Evolutionary conservation across 2,329 filamentous ascomycete genomes (phyloP).

Genomic region (Amauroascus verrucosus): DNA sequence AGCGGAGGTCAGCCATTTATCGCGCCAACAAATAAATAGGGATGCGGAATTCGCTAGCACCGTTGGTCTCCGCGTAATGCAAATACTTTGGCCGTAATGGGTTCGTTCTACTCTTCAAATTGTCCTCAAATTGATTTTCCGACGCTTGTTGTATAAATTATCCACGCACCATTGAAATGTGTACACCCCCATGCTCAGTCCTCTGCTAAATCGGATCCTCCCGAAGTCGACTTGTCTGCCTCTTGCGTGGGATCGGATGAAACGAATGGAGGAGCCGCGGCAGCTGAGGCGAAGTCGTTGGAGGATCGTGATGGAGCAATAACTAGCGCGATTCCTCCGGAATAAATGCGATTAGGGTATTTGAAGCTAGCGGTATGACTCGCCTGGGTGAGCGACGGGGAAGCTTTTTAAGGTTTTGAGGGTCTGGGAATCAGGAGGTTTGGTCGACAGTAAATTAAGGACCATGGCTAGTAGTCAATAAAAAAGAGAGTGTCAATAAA

Average conservation of each 20-base stretch:
- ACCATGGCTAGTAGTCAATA: no score
- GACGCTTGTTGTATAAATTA: not conserved
- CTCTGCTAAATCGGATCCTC: not conserved
- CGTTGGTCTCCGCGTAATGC: not conserved
- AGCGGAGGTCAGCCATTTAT: not conserved
- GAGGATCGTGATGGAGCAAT: not conserved
- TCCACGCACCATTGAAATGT: constrained; percentile 15
- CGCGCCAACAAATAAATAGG: not conserved
- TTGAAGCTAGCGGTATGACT: not conserved
- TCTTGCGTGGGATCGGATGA: not conserved
- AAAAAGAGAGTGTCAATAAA: no score
- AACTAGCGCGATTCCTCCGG: not conserved
- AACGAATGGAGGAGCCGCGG: not conserved
- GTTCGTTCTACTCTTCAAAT: not conserved
- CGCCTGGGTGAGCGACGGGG: not conserved
- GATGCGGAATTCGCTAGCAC: not conserved
- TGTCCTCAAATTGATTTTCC: not conserved
- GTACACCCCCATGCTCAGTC: constrained; percentile 10
- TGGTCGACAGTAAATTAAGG: no score
- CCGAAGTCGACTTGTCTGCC: not conserved
- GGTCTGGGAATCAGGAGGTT: no score
- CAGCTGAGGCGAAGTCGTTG: not conserved
- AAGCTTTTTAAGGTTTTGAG: no score
- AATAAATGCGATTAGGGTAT: not conserved
- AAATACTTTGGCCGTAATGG: not conserved